Base-by-base conservation (phyloP, 2,329 filamentous ascomycete genomes). In the Ophiocordyceps polyrhachis-furcata region DNA sequence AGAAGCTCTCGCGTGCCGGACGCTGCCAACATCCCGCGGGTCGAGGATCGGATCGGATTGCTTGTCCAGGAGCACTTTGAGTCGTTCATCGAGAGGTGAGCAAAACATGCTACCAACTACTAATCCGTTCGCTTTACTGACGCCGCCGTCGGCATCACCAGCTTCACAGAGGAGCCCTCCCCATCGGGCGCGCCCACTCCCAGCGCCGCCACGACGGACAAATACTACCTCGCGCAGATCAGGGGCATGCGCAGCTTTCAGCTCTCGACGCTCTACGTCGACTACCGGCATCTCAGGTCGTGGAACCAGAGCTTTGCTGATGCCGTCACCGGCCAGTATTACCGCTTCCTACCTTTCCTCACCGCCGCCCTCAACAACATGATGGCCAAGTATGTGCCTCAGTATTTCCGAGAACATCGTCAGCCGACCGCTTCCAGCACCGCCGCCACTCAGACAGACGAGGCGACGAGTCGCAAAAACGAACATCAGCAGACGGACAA, bases 401-500 rank as follows among this genome's bases (percentile, higher is more conserved):
- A 83, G 58, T 98, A 96, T 66, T 96, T 93, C 66, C 76, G 84
- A 53, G 83, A 93, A 56, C 89, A 96, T 67, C 78, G 86, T 44
- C 87, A 94, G 60, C 81, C 86, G 6, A 82, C 81, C 2, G 77
- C 81, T 42, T 82, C 81, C 15, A 83, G 81, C 48, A 79, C 74
- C 8, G 71, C 74, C 8, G 71, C 68, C 32, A 79, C 69, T 54
- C 74, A 80, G 55, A 72, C 35, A 8, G n/a, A 74, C 15, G 81
- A 84, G 15, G 71, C 79, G 40, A 75, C 78, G 41, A 76, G 79
- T 54, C 82, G 85, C 63, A 93, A 84, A 28, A 78, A 81, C 45
- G 87, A 94, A 61, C 86, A 94, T 60, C 88, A 95, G 62, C 88
- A 95, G 65, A 95, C 91, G 0, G 91, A 98, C 65, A 95, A 93